phyloP scores from a whole-genome alignment of 1,284 basidiomycete species.

The Mrakiaceae sp. region DNA sequence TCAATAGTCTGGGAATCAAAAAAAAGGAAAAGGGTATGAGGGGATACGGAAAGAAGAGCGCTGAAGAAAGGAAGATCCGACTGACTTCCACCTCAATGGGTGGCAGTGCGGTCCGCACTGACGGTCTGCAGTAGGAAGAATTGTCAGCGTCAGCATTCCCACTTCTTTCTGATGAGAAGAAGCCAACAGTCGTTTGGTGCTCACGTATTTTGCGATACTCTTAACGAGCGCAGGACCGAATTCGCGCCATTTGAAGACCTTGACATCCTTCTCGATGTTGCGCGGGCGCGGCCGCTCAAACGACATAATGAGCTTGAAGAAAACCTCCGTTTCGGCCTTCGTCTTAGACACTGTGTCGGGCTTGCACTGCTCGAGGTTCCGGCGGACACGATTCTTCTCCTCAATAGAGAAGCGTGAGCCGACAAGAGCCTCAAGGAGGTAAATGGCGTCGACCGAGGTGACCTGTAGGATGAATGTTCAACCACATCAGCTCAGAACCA shows the following conservation, averaged over 20 bases:
- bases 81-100: no score
- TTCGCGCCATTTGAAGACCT: slow-evolving; percentile 87
- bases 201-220: slow-evolving; percentile 86
- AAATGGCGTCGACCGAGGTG: slow-evolving; percentile 91
- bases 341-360: slow-evolving; percentile 85
- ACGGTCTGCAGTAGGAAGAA: no score
- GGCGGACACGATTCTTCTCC: slow-evolving; percentile 90
- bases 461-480: slow-evolving; percentile 27
- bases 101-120: no score
- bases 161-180: no score
- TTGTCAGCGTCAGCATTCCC: no score
- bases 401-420: slow-evolving; percentile 76
- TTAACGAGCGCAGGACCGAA: slow-evolving; percentile 74
- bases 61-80: no score
- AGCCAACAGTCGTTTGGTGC: no score
- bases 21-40: background rate
- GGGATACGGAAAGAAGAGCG: background rate
- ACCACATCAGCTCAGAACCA: no score
- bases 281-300: slow-evolving; percentile 87
- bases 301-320: slow-evolving; percentile 92
- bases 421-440: slow-evolving; percentile 77
- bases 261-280: slow-evolving; percentile 96
- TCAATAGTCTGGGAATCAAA: background rate
- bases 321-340: slow-evolving; percentile 62
- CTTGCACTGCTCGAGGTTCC: slow-evolving; percentile 84